phyloP scores from a whole-genome alignment of 176 grass and related monocot genomes.

The Oropetium thomaeum region DNA sequence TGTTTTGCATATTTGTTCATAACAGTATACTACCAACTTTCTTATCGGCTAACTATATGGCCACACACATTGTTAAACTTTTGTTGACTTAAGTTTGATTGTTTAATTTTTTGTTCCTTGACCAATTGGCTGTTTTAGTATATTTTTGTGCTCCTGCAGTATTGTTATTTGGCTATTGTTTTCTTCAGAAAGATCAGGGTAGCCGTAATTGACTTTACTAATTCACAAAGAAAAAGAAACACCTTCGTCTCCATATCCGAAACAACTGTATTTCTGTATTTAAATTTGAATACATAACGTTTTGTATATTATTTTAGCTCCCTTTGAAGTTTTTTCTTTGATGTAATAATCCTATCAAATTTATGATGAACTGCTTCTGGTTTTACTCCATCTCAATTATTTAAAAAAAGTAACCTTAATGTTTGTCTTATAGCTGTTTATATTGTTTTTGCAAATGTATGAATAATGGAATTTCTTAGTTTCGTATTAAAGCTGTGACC shows the following conservation, averaged over 20 bases:
- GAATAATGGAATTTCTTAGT: not conserved
- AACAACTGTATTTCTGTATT: not conserved
- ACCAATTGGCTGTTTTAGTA: not conserved
- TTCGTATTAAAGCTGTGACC: not conserved
- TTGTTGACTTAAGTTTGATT: not conserved
- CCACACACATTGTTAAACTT: not conserved
- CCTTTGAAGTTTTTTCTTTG: conserved; percentile 10
- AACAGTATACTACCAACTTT: not conserved
- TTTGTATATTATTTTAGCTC: conserved; percentile 16
- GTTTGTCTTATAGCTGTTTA: conserved; percentile 1
- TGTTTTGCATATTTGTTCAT: conserved; percentile 7
- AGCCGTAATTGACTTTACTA: not conserved
- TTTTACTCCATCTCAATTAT: no score
- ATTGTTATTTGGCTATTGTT: conserved; percentile 13
- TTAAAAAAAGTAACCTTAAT: no score
- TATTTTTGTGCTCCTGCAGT: not conserved
- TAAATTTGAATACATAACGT: not conserved
- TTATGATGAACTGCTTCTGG: not conserved
- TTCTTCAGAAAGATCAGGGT: conserved; percentile 17
- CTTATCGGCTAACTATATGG: conserved; percentile 3
- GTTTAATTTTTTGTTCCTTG: not conserved
- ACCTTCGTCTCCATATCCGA: not conserved
- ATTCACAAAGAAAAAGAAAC: not conserved
- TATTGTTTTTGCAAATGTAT: not conserved
- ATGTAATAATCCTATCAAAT: not conserved